Evolutionary conservation across 352 stramenopile genomes (phyloP).

Genomic region (Halophytophthora polymorphica): DNA sequence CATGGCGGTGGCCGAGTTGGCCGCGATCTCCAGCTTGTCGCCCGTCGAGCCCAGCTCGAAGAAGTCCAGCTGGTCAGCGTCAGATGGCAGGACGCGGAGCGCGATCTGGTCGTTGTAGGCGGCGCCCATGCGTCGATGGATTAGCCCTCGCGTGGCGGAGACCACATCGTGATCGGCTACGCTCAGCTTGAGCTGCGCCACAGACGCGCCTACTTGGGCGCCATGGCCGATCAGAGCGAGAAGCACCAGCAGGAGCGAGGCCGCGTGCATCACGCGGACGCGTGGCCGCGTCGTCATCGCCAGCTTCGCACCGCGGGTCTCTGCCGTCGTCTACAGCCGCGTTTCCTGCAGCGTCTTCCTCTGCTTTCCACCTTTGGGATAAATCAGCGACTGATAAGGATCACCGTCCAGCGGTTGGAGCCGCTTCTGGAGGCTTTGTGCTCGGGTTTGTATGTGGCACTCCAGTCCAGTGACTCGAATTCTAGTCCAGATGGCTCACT

Average conservation of each 20-base stretch:
- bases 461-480: too few relatives aligned
- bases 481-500: too few relatives aligned
- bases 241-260: conserved; percentile 23
- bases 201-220: conserved; percentile 4
- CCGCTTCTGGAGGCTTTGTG: too few relatives aligned
- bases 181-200: conserved; percentile 13
- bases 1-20: conserved; percentile 58
- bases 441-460: too few relatives aligned
- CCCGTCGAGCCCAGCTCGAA: conserved; percentile 49
- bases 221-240: background rate
- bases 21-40: conserved; percentile 53
- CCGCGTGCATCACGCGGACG: too few relatives aligned
- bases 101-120: conserved; percentile 69
- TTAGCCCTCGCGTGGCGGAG: conserved; percentile 46
- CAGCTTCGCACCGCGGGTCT: background rate
- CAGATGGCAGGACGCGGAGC: conserved; percentile 38
- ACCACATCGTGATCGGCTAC: conserved; percentile 44
- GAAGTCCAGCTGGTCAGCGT: conserved; percentile 48
- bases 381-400: too few relatives aligned
- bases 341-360: too few relatives aligned
- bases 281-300: background rate
- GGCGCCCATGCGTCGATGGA: conserved; percentile 47
- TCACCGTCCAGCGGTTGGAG: too few relatives aligned
- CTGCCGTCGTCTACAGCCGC: background rate
- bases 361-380: too few relatives aligned